phyloP scores from a whole-genome alignment of 805 yeast genomes.

The Candida dendrica region DNA sequence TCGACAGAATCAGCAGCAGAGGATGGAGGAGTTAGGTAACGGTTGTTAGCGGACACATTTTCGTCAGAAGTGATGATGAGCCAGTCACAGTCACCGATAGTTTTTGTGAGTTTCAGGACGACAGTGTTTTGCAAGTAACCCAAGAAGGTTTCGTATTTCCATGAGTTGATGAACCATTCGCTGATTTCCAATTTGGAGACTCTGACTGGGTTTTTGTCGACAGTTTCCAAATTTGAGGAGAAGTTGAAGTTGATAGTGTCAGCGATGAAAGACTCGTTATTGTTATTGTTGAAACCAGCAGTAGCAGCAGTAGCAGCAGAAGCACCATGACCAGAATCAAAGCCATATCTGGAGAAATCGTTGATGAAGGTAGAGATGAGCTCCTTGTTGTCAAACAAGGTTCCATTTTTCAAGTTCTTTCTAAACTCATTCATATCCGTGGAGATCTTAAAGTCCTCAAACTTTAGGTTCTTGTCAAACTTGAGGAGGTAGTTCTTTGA shows the following conservation, averaged over 20 bases:
- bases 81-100: constrained; percentile 34
- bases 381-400: constrained; percentile 18
- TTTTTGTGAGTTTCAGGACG: constrained; percentile 26
- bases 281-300: constrained; percentile 7
- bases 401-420: constrained; percentile 16
- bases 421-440: constrained; percentile 16
- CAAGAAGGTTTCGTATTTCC: constrained; percentile 32
- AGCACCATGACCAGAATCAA: constrained; percentile 6
- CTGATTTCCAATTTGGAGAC: constrained; percentile 29
- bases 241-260: constrained; percentile 24
- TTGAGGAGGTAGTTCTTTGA: constrained; percentile 26
- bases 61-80: constrained; percentile 27
- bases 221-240: constrained; percentile 17
- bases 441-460: constrained; percentile 21
- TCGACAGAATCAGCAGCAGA: constrained; percentile 14
- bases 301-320: constrained; percentile 10
- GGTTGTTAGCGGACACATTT: constrained; percentile 19
- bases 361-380: constrained; percentile 19
- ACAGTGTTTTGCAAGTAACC: constrained; percentile 27
- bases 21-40: constrained; percentile 20
- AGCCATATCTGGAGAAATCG: constrained; percentile 19
- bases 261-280: constrained; percentile 17
- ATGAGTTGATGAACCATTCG: constrained; percentile 32
- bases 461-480: constrained; percentile 24
- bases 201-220: constrained; percentile 22